Evolutionary conservation across 2,329 filamentous ascomycete genomes (phyloP).

Genomic region (Colletotrichum costaricense): DNA sequence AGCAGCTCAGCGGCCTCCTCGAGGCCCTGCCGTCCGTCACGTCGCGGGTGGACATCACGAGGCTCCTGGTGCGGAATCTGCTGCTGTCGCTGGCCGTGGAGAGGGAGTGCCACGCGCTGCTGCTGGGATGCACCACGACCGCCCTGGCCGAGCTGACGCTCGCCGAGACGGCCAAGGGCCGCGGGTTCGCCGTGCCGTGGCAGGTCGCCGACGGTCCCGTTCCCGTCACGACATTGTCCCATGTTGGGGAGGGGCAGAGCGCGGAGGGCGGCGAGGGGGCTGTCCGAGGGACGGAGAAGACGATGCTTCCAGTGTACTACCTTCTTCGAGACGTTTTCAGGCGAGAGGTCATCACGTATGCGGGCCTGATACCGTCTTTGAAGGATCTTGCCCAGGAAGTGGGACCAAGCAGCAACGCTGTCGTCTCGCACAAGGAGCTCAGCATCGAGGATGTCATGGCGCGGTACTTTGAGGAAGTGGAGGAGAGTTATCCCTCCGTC

Average conservation of each 20-base stretch:
- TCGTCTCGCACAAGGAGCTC: conserved; percentile 77
- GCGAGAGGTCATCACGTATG: conserved; percentile 80
- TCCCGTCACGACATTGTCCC: conserved; percentile 38
- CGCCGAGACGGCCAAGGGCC: conserved; percentile 89
- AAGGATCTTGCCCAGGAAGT: conserved; percentile 52
- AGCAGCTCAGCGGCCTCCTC: conserved; percentile 66
- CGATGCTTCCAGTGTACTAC: conserved; percentile 70
- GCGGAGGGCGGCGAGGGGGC: neutral
- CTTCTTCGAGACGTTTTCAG: conserved; percentile 88
- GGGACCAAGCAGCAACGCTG: conserved; percentile 43
- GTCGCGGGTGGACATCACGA: conserved; percentile 78
- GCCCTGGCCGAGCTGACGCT: conserved; percentile 87
- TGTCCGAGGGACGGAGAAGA: neutral
- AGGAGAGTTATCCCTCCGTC: conserved; percentile 87
- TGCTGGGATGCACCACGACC: conserved; percentile 90
- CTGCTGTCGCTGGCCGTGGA: conserved; percentile 73
- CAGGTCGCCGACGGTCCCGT: conserved; percentile 79
- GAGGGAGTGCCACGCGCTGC: conserved; percentile 73
- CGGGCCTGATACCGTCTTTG: conserved; percentile 65
- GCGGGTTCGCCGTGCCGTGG: conserved; percentile 86
- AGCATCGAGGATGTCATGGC: conserved; percentile 93
- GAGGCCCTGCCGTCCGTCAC: conserved; percentile 76
- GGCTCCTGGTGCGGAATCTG: conserved; percentile 77
- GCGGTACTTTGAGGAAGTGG: conserved; percentile 88
- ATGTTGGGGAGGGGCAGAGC: neutral